These are phyloP conservation scores for Rubia balearica DNA, from an alignment of 305 asterid genomes.

Conservation along the genomic window DNA sequence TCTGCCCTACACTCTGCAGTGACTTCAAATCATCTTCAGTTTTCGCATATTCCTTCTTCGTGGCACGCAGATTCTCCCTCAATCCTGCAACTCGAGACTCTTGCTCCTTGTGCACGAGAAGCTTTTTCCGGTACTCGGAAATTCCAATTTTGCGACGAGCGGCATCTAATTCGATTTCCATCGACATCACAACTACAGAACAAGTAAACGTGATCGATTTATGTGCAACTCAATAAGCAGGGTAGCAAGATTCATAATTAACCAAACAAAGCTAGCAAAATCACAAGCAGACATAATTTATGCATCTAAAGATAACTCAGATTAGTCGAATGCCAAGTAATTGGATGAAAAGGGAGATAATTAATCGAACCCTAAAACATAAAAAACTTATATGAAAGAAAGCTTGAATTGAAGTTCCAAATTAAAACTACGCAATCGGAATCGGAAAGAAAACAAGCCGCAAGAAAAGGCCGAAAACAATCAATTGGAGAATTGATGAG, in stretches of 20 bases:
- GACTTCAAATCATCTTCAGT: constrained; percentile 5
- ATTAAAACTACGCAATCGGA: neutral
- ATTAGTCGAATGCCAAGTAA: too few relatives aligned
- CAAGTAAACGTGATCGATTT: neutral
- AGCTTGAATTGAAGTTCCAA: neutral
- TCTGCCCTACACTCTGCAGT: constrained; percentile 65
- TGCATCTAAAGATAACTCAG: neutral
- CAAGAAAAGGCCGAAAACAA: neutral
- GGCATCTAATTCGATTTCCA: constrained; percentile 39
- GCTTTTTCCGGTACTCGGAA: constrained; percentile 44
- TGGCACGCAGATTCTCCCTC: constrained; percentile 59
- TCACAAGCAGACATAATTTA: neutral
- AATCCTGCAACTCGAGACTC: constrained; percentile 73
- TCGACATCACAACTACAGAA: constrained; percentile 21
- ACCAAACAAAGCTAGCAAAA: neutral
- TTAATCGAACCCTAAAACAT: neutral
- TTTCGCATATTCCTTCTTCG: constrained; percentile 6
- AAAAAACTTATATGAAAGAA: neutral
- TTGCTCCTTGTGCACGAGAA: constrained; percentile 51
- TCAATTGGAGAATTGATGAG: too few relatives aligned
- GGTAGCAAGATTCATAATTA: neutral
- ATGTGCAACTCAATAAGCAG: neutral
- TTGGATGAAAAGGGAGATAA: neutral
- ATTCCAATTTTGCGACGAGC: constrained; percentile 37
- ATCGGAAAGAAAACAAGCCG: neutral